Evolutionary conservation across 495 filamentous ascomycete species (phyloP), one percentile per base, ranked within the genome.

Genomic region (Trichoderma asperelloides): DNA sequence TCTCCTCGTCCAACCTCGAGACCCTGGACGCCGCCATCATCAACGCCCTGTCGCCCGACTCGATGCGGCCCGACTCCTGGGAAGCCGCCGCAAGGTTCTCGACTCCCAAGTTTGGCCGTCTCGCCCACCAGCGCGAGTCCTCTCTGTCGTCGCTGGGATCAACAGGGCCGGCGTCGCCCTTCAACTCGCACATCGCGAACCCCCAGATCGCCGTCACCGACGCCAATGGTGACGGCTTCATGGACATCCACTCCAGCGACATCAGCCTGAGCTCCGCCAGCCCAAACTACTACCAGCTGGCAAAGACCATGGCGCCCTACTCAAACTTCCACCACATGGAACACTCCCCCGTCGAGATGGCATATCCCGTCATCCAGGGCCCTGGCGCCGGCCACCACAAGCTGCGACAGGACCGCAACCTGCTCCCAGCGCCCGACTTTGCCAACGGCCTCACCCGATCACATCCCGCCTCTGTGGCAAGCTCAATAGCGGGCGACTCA

Each of bases 131-230:
- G 60, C 81, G 84, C 67, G 82, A 85, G 69, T 81, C 81, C 12
- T 85, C 83, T 28, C 76, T 81, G 47, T 86, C 84, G 0, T 85
- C 84, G 2, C 66, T 85, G 64, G 83, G 81, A n/a, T 86, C 84
- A 1, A 76, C 82, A 62, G 79, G 82, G 11, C 84, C 84, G 21
- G 74, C 78, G 0, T 87, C 84, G 43, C 84, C 84, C 28, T 86
- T 79, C 72, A 80, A 79, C 62, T 74, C 77, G 64, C 81, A 77
- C 71, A 81, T 78, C 1, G 77, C 79, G 25, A 83, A 84, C 66
- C 83, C 84, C 18, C 82, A 84, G 11, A 82, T 84, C 47, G 81
- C 83, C 3, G 73, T 84, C 5, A 74, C 75, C 40, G 81, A 82
- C 63, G 75, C 79, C 47, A 66, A 62, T 9, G 72, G 68, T 11